Conservation (phyloP, 2,329 filamentous ascomycete genomes). For the Cladosporium cucumerinum region DNA sequence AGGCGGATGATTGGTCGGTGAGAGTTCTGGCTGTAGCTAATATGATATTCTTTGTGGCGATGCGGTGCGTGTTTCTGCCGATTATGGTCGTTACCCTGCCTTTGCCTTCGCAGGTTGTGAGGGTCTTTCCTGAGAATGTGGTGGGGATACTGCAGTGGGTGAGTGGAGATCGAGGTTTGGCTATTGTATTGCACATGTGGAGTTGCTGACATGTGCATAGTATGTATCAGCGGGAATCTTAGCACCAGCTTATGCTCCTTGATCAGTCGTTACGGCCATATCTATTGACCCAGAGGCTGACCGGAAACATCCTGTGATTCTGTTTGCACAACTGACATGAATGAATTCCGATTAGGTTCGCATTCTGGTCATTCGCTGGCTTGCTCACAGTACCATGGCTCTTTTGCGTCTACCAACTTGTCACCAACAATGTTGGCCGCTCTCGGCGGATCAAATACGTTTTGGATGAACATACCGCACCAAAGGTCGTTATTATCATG, state of each 20-base stretch:
- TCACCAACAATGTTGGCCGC: constrained; percentile 80
- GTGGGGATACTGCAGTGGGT: constrained; percentile 73
- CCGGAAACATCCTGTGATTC: too few relatives aligned
- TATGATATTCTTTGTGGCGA: constrained; percentile 66
- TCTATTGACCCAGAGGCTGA: not conserved
- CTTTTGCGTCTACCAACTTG: constrained; percentile 86
- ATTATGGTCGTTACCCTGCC: constrained; percentile 93
- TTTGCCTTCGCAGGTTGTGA: constrained; percentile 67
- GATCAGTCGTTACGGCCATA: not conserved
- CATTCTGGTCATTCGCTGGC: constrained; percentile 86
- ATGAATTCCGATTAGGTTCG: constrained; percentile 52
- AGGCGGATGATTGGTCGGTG: constrained; percentile 85
- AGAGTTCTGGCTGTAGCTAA: constrained; percentile 73
- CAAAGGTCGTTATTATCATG: constrained; percentile 95
- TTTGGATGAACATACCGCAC: constrained; percentile 78
- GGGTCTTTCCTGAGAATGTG: constrained; percentile 67
- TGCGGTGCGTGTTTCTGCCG: constrained; percentile 86
- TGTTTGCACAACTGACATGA: not conserved
- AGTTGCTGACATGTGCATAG: not conserved
- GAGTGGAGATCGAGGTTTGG: not conserved
- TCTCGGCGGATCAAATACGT: constrained; percentile 78
- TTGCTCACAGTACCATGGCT: constrained; percentile 87
- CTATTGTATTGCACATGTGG: not conserved
- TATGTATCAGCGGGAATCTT: not conserved
- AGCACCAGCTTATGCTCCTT: not conserved